A percentile compares a stretch with the other conserved stretches of the same genome.
phyloP scores from a whole-genome alignment of 352 stramenopile species.

The Phytophthora podocarpi region DNA sequence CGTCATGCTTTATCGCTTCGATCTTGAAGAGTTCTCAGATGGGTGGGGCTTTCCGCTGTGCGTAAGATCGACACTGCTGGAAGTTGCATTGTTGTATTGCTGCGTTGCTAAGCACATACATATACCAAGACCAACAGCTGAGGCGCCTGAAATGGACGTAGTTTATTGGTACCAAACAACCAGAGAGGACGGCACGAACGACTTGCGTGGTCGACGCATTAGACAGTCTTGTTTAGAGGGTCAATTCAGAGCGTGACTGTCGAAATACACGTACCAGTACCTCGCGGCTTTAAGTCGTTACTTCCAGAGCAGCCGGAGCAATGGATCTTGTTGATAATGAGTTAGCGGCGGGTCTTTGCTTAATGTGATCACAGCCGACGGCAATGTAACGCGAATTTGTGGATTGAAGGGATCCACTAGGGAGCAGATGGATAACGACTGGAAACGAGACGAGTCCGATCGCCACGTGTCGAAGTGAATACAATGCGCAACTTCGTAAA shows the following conservation, averaged over 20 bases:
- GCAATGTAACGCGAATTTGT: slow-evolving; percentile 23
- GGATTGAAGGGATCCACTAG: slow-evolving; percentile 7
- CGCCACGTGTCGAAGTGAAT: slow-evolving; percentile 16
- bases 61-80: neutral
- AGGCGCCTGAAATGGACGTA: neutral
- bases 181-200: slow-evolving; percentile 12
- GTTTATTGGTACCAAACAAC: no score
- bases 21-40: slow-evolving; percentile 11
- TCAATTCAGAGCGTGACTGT: slow-evolving; percentile 18
- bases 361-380: slow-evolving; percentile 6
- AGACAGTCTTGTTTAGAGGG: no score
- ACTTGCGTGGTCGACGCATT: neutral
- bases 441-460: slow-evolving; percentile 30
- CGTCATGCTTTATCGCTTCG: neutral
- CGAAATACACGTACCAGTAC: slow-evolving; percentile 23
- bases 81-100: slow-evolving; percentile 1
- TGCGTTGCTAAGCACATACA: neutral
- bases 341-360: neutral
- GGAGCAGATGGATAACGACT: slow-evolving; percentile 5
- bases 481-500: slow-evolving; percentile 26
- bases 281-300: slow-evolving; percentile 6
- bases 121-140: slow-evolving; percentile 5
- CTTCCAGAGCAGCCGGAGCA: neutral
- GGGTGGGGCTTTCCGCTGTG: neutral
- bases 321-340: slow-evolving; percentile 6